Conservation (phyloP, 225 moss, liverwort and hornwort genomes). For the Bryum argenteum region DNA sequence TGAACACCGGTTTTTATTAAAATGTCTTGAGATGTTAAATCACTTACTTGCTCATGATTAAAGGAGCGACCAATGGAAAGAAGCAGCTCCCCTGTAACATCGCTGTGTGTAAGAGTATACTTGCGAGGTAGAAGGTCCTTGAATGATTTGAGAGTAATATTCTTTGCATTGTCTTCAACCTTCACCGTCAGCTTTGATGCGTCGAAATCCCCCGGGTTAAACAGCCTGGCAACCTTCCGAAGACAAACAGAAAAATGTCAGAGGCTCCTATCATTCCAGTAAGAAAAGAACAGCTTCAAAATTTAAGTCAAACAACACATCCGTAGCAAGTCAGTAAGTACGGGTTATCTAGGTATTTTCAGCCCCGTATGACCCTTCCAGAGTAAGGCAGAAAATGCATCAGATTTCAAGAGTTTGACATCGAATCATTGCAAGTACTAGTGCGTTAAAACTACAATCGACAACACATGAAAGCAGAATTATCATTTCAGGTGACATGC, state of each 20-base stretch:
- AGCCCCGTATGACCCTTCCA: neutral
- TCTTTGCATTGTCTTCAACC: constrained; percentile 38
- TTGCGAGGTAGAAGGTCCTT: constrained; percentile 62
- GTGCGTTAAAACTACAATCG: neutral
- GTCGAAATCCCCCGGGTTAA: constrained; percentile 61
- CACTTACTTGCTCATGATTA: constrained; percentile 61
- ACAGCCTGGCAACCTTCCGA: constrained; percentile 61
- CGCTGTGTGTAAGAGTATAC: constrained; percentile 71
- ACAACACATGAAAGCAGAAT: constrained; percentile 8
- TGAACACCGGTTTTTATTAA: constrained; percentile 1
- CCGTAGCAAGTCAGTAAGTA: neutral
- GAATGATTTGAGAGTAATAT: constrained; percentile 23
- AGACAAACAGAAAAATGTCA: constrained; percentile 27
- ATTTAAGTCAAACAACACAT: neutral
- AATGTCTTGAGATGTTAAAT: constrained; percentile 2
- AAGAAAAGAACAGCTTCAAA: constrained; percentile 3
- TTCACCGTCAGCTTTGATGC: constrained; percentile 61
- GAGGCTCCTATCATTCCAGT: neutral
- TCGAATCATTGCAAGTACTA: constrained; percentile 12
- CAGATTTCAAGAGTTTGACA: neutral
- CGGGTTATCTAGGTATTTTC: no score
- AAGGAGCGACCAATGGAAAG: constrained; percentile 63
- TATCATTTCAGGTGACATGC: constrained; percentile 16
- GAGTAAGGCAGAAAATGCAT: neutral
- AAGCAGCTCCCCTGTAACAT: constrained; percentile 64